Percentiles rank a stretch among this genome's conserved stretches.
Conservation (phyloP, 2,329 filamentous ascomycete genomes). For the Fusarium staphyleae region DNA sequence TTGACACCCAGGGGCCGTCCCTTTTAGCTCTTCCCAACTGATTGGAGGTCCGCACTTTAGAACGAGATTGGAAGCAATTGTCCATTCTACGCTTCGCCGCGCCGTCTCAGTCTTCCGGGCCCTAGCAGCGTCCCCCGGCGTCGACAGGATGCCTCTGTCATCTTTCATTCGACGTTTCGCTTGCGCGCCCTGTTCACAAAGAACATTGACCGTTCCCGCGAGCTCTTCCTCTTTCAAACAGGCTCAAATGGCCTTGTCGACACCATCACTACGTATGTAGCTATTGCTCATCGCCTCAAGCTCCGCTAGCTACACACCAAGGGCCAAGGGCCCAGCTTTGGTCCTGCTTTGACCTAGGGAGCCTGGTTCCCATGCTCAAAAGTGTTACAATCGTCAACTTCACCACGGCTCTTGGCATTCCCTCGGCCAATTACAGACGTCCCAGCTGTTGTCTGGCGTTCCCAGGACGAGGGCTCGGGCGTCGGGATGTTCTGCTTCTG, state of each 20-base stretch:
- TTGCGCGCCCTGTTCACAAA: slow-evolving; percentile 5
- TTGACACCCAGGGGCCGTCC: slow-evolving; percentile 1
- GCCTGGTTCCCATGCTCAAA: slow-evolving; percentile 11
- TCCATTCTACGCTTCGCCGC: slow-evolving; percentile 2
- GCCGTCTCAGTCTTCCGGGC: slow-evolving; percentile 14
- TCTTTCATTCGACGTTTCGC: slow-evolving; percentile 13
- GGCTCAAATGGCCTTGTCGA: slow-evolving; percentile 16
- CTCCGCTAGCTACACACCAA: slow-evolving; percentile 22
- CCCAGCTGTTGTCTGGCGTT: slow-evolving; percentile 38
- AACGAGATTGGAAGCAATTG: slow-evolving; percentile 24
- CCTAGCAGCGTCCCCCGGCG: slow-evolving; percentile 20
- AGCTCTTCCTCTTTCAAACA: slow-evolving; percentile 30
- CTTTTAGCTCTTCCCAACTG: slow-evolving; percentile 29
- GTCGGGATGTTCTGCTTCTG: slow-evolving; percentile 44
- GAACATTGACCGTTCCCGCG: slow-evolving; percentile 9
- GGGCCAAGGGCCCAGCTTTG: too few relatives aligned
- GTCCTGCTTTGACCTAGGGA: slow-evolving; percentile 22
- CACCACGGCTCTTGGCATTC: slow-evolving; percentile 14
- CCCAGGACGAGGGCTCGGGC: slow-evolving; percentile 43
- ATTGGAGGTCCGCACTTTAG: slow-evolving; percentile 25
- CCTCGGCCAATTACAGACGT: slow-evolving; percentile 40
- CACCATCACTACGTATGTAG: not conserved
- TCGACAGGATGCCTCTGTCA: not conserved
- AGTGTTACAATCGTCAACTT: slow-evolving; percentile 30
- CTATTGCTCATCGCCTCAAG: slow-evolving; percentile 10